Base-by-base conservation (phyloP, 2,329 filamentous ascomycete genomes). In the Arthroderma uncinatum region DNA sequence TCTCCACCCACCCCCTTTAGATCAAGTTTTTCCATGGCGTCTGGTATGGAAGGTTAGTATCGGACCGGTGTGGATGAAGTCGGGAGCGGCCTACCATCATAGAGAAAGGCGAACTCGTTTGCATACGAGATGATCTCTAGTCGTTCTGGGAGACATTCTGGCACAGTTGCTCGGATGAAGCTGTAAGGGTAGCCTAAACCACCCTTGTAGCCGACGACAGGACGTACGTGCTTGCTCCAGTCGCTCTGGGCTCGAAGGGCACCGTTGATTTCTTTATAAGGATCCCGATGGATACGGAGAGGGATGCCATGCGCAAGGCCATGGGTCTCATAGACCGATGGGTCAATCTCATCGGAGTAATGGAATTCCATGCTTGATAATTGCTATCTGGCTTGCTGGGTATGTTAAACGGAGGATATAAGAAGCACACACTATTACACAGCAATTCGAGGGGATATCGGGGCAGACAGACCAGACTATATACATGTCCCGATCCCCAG, bases 51-150 rank as follows among this genome's bases (percentile, higher is more conserved):
- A n/a, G 5, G 14, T 23, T 9, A 37, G 6, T n/a, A 34, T 54
- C 19, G 16, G 19, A 55, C n/a, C 12, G 6, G 52, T 23, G 10
- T 19, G 23, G 12, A n/a, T 48, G 12, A 12, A 28, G 25, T n/a
- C 23, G 23, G 19, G 14, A n/a, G 1, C 12, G 12, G 12, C 44
- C 19, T 62, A 70, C 68, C 69, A 59, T 75, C 73, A 60, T 74
- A 66, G 6, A 74, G 62, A 56, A 75, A 74, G 1, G 67, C 71
- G 59, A 70, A 74, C 58, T 76, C 73, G 37, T 72, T 71, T 0
- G 69, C 69, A 59, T 74, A 74, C 3, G 67, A 67, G 23, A 73
- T 57, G 21, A 73, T 64, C 58, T 73, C 71, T 1, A 76, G 62
- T 33, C 73, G 62, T 14, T 73, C 70, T 1, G 72, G 72, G 3